phyloP scores from a whole-genome alignment of 306 rosid species.

The Citrullus colocynthis region DNA sequence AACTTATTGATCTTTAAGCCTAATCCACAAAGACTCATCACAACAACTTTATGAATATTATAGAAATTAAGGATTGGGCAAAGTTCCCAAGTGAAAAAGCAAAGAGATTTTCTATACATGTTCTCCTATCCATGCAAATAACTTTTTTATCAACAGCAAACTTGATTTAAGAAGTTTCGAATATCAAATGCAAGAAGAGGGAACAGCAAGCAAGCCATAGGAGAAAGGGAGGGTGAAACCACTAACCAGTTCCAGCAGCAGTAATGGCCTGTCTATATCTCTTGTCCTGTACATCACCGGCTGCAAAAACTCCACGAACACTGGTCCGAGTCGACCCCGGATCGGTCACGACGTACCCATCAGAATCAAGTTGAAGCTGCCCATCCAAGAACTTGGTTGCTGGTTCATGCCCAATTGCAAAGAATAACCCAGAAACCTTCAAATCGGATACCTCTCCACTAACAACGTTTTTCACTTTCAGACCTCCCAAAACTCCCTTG shows the following conservation, averaged over 20 bases:
- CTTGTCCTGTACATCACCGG: slow-evolving; percentile 95
- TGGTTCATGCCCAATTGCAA: slow-evolving; percentile 83
- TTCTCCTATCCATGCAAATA: neutral
- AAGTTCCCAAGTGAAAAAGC: neutral
- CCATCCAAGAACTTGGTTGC: slow-evolving; percentile 72
- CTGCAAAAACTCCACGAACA: slow-evolving; percentile 70
- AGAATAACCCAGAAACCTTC: slow-evolving; percentile 66
- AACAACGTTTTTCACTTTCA: slow-evolving; percentile 52
- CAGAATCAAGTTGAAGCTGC: slow-evolving; percentile 52
- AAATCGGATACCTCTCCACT: slow-evolving; percentile 41
- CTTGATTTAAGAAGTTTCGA: neutral
- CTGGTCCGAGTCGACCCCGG: slow-evolving; percentile 61
- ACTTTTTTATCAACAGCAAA: neutral
- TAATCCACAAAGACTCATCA: neutral
- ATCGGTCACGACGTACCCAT: slow-evolving; percentile 48
- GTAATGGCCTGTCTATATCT: slow-evolving; percentile 89
- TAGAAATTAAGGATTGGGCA: neutral
- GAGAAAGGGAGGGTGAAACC: neutral
- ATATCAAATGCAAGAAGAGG: neutral
- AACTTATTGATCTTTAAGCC: neutral
- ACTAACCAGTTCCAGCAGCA: slow-evolving; percentile 70
- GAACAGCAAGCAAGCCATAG: neutral
- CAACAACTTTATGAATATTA: neutral
- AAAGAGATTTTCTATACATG: neutral
- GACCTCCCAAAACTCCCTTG: slow-evolving; percentile 41